Evolutionary conservation across 169 alveolate species (phyloP), one percentile per base, ranked within the genome.

Genomic region (Babesia ovis): DNA sequence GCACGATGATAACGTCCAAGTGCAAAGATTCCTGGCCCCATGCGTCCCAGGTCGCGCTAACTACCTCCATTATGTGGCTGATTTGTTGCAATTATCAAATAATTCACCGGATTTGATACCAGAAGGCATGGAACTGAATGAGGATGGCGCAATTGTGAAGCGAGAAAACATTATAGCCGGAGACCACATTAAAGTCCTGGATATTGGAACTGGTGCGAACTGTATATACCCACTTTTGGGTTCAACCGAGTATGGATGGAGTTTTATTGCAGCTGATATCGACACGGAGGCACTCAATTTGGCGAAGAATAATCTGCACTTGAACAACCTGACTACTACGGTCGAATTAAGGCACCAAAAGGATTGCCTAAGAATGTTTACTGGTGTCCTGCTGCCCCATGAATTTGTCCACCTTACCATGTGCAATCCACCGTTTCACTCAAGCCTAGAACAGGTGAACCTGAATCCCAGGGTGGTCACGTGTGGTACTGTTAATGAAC

Each of bases 221-320:
- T 83, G 91, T 46, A 88, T 88, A 37, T 88, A 88, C 31, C 93
- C 93, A 11, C 85, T 88, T 25, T 39, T 88, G 31, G 93, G 93
- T 0, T 50, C 56, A 57, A 31, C 60, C 48, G 89, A 80, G 32
- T 83, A 88, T 55, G 70, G 81, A 12, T 88, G 93, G 93, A 68
- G 82, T 35, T 88, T 84, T 56, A 57, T 83, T 50, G 93, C 88
- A 16, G 31, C 71, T 37, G 75, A 88, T 68, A 77, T 84, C 8
- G 77, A 70, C 31, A 18, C 25, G 8, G 72, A 67, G 68, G 68
- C 88, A 11, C 79, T 80, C 8, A 67, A 25, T 31, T 5, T 80
- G 27, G 88, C 88, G 51, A 72, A 58, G 79, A 53, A 64, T 27
- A 80, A 80, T 53, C 32, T 80, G 0, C 46, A 51, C n/a, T 32